Base-by-base conservation (phyloP, 2,329 filamentous ascomycete species). In the Cladophialophora chaetospira region DNA sequence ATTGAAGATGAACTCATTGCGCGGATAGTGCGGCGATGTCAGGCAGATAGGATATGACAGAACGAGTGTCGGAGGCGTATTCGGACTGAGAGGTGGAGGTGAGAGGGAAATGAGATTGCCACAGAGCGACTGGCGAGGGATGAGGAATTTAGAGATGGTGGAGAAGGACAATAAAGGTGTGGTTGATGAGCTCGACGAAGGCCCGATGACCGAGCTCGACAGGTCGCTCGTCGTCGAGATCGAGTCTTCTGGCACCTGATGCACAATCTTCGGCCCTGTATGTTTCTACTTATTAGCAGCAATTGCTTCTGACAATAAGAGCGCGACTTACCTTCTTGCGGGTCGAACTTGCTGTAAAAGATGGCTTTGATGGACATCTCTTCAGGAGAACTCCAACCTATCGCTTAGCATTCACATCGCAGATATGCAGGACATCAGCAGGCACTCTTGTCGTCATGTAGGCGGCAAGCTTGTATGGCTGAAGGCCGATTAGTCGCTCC, bases 1-100 rank as follows among this genome's bases (percentile, higher is more conserved):
- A 73, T 97, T 97, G 83, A 97, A 99, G 70, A 97, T 96, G 78
- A 97, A 97, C 73, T 96, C 90, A 74, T 96, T 96, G 57, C 94
- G 87, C 68, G 88, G 85, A 69, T 97, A 96, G 65, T 88, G 87
- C 53, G 86, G 82, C 63, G 91, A 84, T 49, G 88, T 85, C 69
- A 97, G 90, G 70, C 91, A 93, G 51, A 97, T 88, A 0, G 94
- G 94, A 67, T 91, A 91, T 13, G 92, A 91, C 29, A 99, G 81
- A 53, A 99, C 85, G 71, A 87, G 87, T n/a, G 76, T 77, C 66
- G 80, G 83, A 54, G 95, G 87, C 25, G 75, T 73, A n/a, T 55
- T 60, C 17, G 63, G 55, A 4, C 52, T 60, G 35, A 58, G 44
- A 28, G 62, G 63, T 50, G 59, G 88, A 88, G 64, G 61, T 2